Conservation (phyloP, 1,284 basidiomycete species). For the Cystobasidium pallidum region DNA sequence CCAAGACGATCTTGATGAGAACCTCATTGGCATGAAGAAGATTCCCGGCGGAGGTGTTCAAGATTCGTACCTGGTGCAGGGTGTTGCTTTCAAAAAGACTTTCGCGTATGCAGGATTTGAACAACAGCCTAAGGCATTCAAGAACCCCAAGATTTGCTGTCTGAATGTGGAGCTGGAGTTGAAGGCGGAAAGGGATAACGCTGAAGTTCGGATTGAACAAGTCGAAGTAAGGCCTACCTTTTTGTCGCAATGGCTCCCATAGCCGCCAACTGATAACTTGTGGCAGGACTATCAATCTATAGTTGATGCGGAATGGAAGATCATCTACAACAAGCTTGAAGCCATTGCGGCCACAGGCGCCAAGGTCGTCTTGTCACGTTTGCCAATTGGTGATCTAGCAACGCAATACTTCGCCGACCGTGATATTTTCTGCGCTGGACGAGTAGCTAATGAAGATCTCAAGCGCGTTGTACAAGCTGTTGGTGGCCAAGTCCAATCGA, state of each 20-base stretch:
- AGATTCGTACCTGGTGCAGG: conserved; percentile 83
- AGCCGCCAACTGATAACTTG: background rate
- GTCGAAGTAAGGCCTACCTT: conserved; percentile 65
- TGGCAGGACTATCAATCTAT: conserved; percentile 90
- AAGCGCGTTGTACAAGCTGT: conserved; percentile 94
- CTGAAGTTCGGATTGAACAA: conserved; percentile 94
- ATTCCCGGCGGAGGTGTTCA: conserved; percentile 95
- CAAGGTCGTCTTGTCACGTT: conserved; percentile 95
- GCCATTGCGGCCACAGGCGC: conserved; percentile 96
- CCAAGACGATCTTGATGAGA: conserved; percentile 91
- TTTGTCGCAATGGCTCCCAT: background rate
- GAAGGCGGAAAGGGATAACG: conserved; percentile 99
- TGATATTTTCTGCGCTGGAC: conserved; percentile 98
- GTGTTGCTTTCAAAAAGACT: conserved; percentile 99
- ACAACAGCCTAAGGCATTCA: conserved; percentile 95
- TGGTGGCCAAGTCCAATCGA: conserved; percentile 92
- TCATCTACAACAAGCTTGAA: conserved; percentile 97
- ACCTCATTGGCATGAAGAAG: conserved; percentile 97
- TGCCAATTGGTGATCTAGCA: conserved; percentile 97
- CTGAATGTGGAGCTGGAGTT: conserved; percentile 98
- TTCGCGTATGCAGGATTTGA: conserved; percentile 99
- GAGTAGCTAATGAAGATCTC: conserved; percentile 87
- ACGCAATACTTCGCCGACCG: conserved; percentile 99
- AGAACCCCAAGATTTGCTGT: conserved; percentile 85
- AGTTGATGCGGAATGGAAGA: conserved; percentile 99